Percentiles rank a stretch among this genome's conserved stretches.
Conservation (phyloP, 805 yeast species). For the Schwanniomyces vanrijiae region DNA sequence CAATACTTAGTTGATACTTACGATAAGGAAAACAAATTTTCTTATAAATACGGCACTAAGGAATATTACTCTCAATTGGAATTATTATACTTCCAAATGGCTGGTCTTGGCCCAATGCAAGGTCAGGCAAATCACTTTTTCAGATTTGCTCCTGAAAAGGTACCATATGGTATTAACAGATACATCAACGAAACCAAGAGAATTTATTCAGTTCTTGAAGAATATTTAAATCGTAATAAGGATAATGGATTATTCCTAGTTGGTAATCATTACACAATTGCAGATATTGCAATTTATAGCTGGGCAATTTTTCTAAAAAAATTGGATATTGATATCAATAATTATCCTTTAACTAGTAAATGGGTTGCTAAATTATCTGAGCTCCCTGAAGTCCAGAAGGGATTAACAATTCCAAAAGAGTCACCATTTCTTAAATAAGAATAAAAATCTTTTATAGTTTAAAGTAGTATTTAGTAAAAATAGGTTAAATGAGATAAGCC, state of each 20-base stretch:
- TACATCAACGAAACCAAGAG: conserved; percentile 52
- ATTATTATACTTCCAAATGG: conserved; percentile 53
- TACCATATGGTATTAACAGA: conserved; percentile 55
- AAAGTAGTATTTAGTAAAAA: too few species aligned
- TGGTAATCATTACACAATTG: conserved; percentile 58
- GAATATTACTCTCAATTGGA: conserved; percentile 54
- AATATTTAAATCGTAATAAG: conserved; percentile 45
- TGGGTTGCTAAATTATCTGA: conserved; percentile 35
- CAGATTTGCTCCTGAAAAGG: conserved; percentile 46
- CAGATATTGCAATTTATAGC: conserved; percentile 52
- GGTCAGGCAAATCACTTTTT: conserved; percentile 59
- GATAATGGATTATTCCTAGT: conserved; percentile 51
- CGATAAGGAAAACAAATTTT: conserved; percentile 52
- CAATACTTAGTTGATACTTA: conserved; percentile 59
- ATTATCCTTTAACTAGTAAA: conserved; percentile 39
- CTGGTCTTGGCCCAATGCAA: conserved; percentile 59
- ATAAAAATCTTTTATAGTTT: background rate
- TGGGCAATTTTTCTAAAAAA: conserved; percentile 34
- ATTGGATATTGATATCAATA: conserved; percentile 29
- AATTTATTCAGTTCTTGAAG: conserved; percentile 54
- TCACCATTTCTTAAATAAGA: background rate
- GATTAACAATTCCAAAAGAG: conserved; percentile 5
- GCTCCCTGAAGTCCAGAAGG: conserved; percentile 8
- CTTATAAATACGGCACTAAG: conserved; percentile 34
- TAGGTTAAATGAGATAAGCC: too few species aligned